Conservation (phyloP, 2,329 filamentous ascomycete genomes). For the Byssoonygena ceratinophila region DNA sequence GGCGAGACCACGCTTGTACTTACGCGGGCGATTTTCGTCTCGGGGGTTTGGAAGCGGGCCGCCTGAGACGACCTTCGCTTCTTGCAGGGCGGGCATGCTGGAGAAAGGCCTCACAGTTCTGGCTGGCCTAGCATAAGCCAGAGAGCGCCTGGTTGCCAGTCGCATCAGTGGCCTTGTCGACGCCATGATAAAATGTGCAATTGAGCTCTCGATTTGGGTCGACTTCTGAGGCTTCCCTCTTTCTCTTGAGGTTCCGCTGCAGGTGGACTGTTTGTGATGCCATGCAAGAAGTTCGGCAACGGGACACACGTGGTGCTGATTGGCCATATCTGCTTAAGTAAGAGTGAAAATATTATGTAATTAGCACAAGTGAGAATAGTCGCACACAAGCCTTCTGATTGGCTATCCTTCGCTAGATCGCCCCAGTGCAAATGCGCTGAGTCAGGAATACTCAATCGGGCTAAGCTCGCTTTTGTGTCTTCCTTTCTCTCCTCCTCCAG, state of each 20-base stretch:
- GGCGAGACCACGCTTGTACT: constrained; percentile 19
- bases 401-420: not conserved
- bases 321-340: not conserved
- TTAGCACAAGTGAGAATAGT: constrained; percentile 8
- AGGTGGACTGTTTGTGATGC: constrained; percentile 2
- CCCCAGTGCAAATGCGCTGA: constrained; percentile 12
- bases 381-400: constrained; percentile 6
- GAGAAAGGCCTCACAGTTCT: constrained; percentile 29
- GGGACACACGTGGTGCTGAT: constrained; percentile 7
- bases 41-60: constrained; percentile 58
- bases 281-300: not conserved
- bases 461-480: constrained; percentile 14
- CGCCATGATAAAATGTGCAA: constrained; percentile 34
- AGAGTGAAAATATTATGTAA: not conserved
- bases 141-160: constrained; percentile 32
- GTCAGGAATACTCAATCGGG: constrained; percentile 16
- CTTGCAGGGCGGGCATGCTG: constrained; percentile 27
- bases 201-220: constrained; percentile 16
- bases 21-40: constrained; percentile 45
- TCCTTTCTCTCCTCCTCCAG: constrained; percentile 16
- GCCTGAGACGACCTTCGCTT: constrained; percentile 43
- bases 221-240: not conserved
- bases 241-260: not conserved
- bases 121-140: constrained; percentile 28
- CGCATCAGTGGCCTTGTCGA: constrained; percentile 38